Evolutionary conservation across 257 asterid species (phyloP).

Genomic region (Apocynum venetum): DNA sequence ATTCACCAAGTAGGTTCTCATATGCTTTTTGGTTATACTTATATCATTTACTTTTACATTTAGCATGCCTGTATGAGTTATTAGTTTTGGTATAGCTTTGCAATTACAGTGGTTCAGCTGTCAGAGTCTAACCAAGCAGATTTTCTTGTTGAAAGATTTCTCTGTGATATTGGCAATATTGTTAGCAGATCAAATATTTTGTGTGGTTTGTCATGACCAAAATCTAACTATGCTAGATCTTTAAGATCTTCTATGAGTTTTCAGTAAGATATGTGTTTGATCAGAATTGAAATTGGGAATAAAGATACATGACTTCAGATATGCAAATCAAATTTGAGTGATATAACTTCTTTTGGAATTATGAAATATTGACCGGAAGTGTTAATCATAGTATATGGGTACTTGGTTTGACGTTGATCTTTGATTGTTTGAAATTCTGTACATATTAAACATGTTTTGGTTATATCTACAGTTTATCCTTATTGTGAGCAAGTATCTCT

Average conservation of each 20-base stretch:
- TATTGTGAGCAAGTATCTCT: background rate
- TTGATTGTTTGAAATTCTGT: background rate
- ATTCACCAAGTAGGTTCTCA: constrained; percentile 64
- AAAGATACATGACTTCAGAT: background rate
- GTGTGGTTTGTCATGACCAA: background rate
- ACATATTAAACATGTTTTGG: background rate
- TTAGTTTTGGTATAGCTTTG: background rate
- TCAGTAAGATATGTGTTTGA: background rate
- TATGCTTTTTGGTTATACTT: background rate
- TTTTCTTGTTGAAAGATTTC: background rate
- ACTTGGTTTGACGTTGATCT: background rate
- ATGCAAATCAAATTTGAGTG: background rate
- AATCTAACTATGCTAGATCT: background rate
- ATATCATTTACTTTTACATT: background rate
- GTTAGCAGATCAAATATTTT: background rate
- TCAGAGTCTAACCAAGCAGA: background rate
- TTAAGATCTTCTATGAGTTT: background rate
- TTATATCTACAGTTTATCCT: background rate
- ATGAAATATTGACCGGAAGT: background rate
- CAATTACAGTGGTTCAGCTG: background rate
- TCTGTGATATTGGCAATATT: background rate
- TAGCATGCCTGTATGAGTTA: too few species aligned
- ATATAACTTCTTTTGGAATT: background rate
- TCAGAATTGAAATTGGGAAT: background rate
- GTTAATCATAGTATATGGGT: background rate